Conservation (phyloP, 2,329 filamentous ascomycete species). For the Tolypocladium amazonense region DNA sequence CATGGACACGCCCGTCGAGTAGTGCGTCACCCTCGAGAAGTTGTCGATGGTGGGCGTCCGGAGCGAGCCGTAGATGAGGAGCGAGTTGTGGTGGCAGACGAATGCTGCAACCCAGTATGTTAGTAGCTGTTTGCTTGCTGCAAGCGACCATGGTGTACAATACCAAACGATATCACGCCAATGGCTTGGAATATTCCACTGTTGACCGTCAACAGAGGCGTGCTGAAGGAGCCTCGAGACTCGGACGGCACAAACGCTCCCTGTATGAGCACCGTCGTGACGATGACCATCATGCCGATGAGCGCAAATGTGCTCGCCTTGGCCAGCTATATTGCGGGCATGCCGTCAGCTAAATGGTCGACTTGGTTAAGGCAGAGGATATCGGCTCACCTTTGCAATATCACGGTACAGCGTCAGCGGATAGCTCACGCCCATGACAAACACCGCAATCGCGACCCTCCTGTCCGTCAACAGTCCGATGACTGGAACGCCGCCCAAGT, state of each 20-base stretch:
- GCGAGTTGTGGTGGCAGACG: constrained; percentile 82
- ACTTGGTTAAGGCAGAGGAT: background rate
- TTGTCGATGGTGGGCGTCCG: constrained; percentile 91
- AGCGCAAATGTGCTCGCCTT: constrained; percentile 92
- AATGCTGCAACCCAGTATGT: constrained; percentile 32
- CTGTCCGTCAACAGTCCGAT: constrained; percentile 75
- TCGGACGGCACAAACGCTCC: constrained; percentile 63
- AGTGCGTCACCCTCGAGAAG: constrained; percentile 87
- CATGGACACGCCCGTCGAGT: constrained; percentile 82
- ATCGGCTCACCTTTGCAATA: constrained; percentile 71
- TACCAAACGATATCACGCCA: constrained; percentile 95
- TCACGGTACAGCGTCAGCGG: constrained; percentile 90
- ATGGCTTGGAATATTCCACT: constrained; percentile 89
- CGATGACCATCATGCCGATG: constrained; percentile 84
- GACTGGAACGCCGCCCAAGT: constrained; percentile 59
- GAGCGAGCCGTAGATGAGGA: constrained; percentile 93
- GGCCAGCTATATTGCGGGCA: constrained; percentile 51
- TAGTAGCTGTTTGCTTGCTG: background rate
- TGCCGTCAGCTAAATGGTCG: background rate
- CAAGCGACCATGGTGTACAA: constrained; percentile 9
- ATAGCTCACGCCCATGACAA: constrained; percentile 76
- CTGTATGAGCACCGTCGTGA: constrained; percentile 80
- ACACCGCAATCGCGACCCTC: constrained; percentile 76
- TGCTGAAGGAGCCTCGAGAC: constrained; percentile 59
- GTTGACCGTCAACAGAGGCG: constrained; percentile 67